phyloP scores from a whole-genome alignment of 2,329 filamentous ascomycete genomes.

The Apiospora rasikravindrae region DNA sequence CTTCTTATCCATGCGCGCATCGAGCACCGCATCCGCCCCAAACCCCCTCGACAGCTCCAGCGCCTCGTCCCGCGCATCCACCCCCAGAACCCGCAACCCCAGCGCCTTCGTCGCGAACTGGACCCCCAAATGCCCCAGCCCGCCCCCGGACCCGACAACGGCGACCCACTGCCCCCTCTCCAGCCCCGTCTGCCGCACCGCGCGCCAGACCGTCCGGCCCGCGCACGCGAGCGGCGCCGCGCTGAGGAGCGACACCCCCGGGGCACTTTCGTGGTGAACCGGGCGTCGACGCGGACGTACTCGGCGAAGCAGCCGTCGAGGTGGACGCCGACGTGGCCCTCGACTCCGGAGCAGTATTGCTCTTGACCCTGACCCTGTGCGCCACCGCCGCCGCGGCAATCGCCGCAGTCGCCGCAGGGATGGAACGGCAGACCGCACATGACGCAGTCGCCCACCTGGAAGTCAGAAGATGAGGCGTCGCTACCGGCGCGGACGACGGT shows the following conservation, averaged over 20 bases:
- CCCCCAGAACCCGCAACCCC: conserved; percentile 57
- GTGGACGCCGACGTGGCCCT: conserved; percentile 54
- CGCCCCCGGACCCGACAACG: conserved; percentile 55
- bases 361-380: conserved; percentile 37
- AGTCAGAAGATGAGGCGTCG: conserved; percentile 40
- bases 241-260: conserved; percentile 52
- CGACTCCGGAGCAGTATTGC: conserved; percentile 57
- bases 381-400: conserved; percentile 49
- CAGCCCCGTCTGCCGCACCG: conserved; percentile 8
- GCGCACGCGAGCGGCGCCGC: conserved; percentile 58
- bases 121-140: conserved; percentile 57
- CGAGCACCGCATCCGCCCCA: conserved; percentile 58
- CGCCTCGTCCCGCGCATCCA: conserved; percentile 60
- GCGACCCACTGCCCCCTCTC: conserved; percentile 44
- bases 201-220: conserved; percentile 23
- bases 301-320: conserved; percentile 62
- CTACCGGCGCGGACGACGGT: conserved; percentile 59
- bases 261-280: conserved; percentile 52
- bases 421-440: conserved; percentile 60
- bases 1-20: conserved; percentile 52
- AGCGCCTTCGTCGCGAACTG: conserved; percentile 52
- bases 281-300: conserved; percentile 56
- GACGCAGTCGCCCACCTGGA: conserved; percentile 58
- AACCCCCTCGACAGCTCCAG: conserved; percentile 50
- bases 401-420: conserved; percentile 57